Evolutionary conservation across 2,329 filamentous ascomycete species (phyloP), one percentile per base, ranked within the genome.

Genomic region (Didymella pomorum): DNA sequence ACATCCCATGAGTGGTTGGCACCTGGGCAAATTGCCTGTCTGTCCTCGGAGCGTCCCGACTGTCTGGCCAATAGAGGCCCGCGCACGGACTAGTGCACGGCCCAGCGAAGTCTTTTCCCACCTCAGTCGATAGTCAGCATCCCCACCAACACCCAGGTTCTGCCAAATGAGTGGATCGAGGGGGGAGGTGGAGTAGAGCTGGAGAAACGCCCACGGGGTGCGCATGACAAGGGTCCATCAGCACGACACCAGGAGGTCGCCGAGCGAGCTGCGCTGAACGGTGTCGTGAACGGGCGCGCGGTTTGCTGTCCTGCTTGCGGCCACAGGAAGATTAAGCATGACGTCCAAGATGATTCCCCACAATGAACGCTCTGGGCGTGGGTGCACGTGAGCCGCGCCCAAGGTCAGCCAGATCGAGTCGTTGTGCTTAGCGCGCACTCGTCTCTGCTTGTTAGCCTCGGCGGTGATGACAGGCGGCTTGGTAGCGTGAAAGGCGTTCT

Each of bases 51-150:
- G 41, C 23, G 41, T 25, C 21, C 41, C 41, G 41, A 43, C 18
- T 23, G 41, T 26, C 41, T 43, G 21, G 41, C 41, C 41, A 43
- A 43, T 43, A 14, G 14, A 12, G 23, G 7, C 2, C 16, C 12
- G 41, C 23, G 41, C 41, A 43, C 41, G 41, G 41, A 10, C 41
- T 2, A n/a, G 14, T 3, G 21, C 41, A 43, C 41, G 21, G 41
- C 11, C 41, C 41, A 43, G 41, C 23, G 14, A 43, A 43, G 41
- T 43, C 21, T 43, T 26, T 43, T 43, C 41, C 39, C 11, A 42
- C 39, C 39, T 42, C 41, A 43, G 41, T 43, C 41, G 41, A 43
- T 43, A 43, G 41, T 43, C 41, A 43, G 41, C 41, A 43, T 43
- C 21, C 41, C 41, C 41, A 43, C 21, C 21, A 43, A 43, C 41